Evolutionary conservation across 768 basidiomycete genomes (phyloP).

Genomic region (Russula emetica): DNA sequence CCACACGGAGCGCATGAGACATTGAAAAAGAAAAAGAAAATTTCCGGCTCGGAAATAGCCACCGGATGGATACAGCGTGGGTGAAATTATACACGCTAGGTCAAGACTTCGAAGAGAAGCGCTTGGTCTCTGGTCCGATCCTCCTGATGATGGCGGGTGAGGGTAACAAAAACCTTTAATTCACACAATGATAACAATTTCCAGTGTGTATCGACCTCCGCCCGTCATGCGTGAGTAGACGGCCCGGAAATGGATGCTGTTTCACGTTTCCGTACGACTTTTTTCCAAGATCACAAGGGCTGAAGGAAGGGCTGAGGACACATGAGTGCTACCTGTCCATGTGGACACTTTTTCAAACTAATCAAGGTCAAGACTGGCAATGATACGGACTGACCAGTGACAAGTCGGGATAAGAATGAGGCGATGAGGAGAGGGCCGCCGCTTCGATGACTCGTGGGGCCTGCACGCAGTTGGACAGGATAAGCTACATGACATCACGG

Average conservation of each 20-base stretch:
- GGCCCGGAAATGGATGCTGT: neutral
- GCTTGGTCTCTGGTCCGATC: neutral
- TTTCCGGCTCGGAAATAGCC: neutral
- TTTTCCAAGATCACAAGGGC: neutral
- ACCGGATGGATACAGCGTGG: neutral
- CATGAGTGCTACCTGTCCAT: neutral
- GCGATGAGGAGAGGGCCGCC: neutral
- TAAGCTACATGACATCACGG: slow-evolving; percentile 4
- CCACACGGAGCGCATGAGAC: slow-evolving; percentile 1
- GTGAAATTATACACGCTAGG: slow-evolving; percentile 3
- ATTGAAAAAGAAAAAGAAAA: neutral
- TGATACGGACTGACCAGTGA: too few species aligned
- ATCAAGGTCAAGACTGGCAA: neutral
- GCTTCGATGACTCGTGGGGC: neutral
- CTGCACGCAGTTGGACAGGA: neutral
- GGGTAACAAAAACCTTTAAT: neutral
- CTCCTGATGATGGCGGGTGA: neutral
- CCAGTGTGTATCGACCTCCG: neutral
- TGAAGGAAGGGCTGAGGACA: neutral
- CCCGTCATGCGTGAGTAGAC: neutral
- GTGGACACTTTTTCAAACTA: neutral
- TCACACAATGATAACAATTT: slow-evolving; percentile 6
- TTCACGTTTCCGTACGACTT: neutral
- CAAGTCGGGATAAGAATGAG: neutral
- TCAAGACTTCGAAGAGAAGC: neutral